Evolutionary conservation across 2,329 filamentous ascomycete species (phyloP), one percentile per base, ranked within the genome.

Genomic region (Ceratocystis ficicola): DNA sequence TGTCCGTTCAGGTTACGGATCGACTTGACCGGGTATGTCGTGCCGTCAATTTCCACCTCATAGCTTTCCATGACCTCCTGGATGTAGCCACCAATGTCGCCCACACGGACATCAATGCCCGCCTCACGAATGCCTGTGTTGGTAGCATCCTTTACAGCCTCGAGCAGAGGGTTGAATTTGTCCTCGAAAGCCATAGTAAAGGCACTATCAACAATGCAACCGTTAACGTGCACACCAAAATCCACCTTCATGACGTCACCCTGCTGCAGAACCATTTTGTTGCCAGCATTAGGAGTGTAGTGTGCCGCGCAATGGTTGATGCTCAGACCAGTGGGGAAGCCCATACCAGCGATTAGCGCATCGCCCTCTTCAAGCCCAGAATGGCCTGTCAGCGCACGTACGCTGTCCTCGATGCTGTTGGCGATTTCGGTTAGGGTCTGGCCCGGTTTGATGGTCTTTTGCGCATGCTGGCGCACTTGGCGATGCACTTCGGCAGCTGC

Each of bases 81-180:
- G 68, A 90, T 88, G 4, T 80, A 81, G 1, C 82, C 85, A 64
- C 87, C 86, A 68, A 90, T 84, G 69, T 90, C 87, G 67, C 84
- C 83, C 74, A 92, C 84, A 65, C 88, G 83, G 50, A 89, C 87
- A 73, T 92, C 88, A 71, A 91, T 90, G 69, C 88, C 88, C 25
- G 88, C 88, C 76, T 89, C 86, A 77, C 83, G 83, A 44, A 96
- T 83, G 72, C 93, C 93, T 70, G 92, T 95, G 75, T 91, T 89
- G 66, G 88, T 92, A 15, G 89, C 87, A 66, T 84, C 88, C 75
- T 84, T 85, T 67, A 91, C 88, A 2, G 88, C 86, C 57, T 82
- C 79, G 44, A 93, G 81, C 32, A 93, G 79, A 72, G 86, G 86
- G 74, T 92, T 87, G 74, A 90, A 92, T 69, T 81, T 82, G 28